A percentile compares a stretch with the other conserved stretches of the same genome.
These are phyloP conservation scores for Takakia lepidozioides DNA, from an alignment of 225 moss, liverwort and hornwort genomes.

Conservation along the genomic window DNA sequence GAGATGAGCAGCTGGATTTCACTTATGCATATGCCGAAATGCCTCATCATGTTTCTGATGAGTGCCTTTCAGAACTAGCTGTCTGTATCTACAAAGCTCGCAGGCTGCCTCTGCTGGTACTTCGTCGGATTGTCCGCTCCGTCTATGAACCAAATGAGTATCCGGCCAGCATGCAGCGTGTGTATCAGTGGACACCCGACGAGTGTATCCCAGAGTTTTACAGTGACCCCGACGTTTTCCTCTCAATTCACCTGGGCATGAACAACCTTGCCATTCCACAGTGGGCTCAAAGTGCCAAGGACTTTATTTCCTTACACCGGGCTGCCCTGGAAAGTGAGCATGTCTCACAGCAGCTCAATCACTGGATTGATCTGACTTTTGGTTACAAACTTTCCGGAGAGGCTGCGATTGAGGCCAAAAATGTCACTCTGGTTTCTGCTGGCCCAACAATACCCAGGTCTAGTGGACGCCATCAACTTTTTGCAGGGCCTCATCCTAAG, in stretches of 20 bases:
- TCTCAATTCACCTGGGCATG: constrained; percentile 73
- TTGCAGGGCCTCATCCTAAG: constrained; percentile 56
- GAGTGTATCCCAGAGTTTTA: constrained; percentile 91
- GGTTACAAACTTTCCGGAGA: constrained; percentile 78
- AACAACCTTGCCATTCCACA: constrained; percentile 58
- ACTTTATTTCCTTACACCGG: constrained; percentile 60
- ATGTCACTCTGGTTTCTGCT: constrained; percentile 54
- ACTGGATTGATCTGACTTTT: constrained; percentile 88
- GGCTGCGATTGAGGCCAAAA: constrained; percentile 70
- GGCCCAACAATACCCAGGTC: constrained; percentile 48
- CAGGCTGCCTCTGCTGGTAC: constrained; percentile 59
- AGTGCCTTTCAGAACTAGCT: constrained; percentile 86
- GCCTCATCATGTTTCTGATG: constrained; percentile 85
- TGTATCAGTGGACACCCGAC: constrained; percentile 91
- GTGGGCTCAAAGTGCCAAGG: constrained; percentile 57
- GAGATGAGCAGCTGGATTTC: constrained; percentile 83
- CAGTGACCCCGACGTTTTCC: constrained; percentile 60
- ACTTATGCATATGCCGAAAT: constrained; percentile 74
- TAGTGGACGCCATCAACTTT: constrained; percentile 79
- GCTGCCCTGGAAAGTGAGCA: constrained; percentile 72
- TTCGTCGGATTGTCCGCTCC: constrained; percentile 71
- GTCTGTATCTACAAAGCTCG: constrained; percentile 89
- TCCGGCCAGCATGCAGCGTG: constrained; percentile 73
- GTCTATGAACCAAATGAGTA: constrained; percentile 92
- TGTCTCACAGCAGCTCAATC: constrained; percentile 68